A percentile compares a stretch with the other conserved stretches of the same genome.
Evolutionary conservation across 129 eudicot genomes (phyloP).

Genomic region (Tanacetum coccineum): DNA sequence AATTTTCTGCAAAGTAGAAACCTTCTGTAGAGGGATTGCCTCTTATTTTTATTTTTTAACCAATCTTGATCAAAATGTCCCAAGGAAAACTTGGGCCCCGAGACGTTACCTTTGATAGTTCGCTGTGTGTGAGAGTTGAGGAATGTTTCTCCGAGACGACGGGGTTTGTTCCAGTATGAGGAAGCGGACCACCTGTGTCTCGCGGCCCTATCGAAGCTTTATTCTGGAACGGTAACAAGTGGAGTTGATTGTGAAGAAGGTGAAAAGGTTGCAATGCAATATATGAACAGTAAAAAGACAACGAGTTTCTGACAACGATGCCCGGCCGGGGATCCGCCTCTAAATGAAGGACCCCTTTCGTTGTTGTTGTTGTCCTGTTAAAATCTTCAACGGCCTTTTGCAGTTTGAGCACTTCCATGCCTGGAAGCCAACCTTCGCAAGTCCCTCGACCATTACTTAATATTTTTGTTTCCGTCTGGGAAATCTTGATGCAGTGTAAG

Average conservation of each 20-base stretch:
- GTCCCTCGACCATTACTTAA: constrained; percentile 71
- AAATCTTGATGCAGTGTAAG: constrained; percentile 67
- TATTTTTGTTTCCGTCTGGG: constrained; percentile 61
- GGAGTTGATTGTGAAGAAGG: too few relatives aligned
- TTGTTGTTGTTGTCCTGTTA: constrained; percentile 91
- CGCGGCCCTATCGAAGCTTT: constrained; percentile 87
- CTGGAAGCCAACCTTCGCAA: constrained; percentile 75
- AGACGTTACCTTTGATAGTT: constrained; percentile 71
- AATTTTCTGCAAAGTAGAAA: too few relatives aligned
- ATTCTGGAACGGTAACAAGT: constrained; percentile 54
- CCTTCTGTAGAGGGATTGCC: constrained; percentile 52
- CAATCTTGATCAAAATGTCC: too few relatives aligned
- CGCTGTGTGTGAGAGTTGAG: constrained; percentile 74
- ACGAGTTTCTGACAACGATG: too few relatives aligned
- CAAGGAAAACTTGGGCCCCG: constrained; percentile 58
- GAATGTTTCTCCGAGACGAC: constrained; percentile 47
- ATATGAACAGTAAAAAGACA: constrained; percentile 73
- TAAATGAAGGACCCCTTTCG: constrained; percentile 85
- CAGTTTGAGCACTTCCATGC: constrained; percentile 99
- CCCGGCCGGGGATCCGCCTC: constrained; percentile 95
- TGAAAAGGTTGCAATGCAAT: constrained; percentile 82
- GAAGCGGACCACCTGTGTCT: constrained; percentile 64
- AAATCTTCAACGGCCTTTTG: constrained; percentile 62
- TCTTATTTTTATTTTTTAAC: too few relatives aligned
- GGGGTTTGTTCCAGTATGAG: constrained; percentile 71